These are phyloP conservation scores for Diplocarpon rosae DNA, from an alignment of 2,329 filamentous ascomycete species.

Conservation along the genomic window DNA sequence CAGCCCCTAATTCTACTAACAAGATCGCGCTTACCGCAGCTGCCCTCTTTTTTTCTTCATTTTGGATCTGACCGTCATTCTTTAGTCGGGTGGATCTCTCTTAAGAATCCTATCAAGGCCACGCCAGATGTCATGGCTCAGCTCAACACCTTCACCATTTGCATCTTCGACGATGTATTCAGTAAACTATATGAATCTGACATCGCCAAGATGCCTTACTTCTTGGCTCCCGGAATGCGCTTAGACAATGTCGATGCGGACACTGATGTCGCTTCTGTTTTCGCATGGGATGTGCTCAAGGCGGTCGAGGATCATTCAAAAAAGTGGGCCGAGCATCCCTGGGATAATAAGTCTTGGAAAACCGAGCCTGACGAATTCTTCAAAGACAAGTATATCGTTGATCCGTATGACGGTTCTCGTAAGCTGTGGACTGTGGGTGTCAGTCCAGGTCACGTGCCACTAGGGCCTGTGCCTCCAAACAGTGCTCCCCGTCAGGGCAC, in stretches of 20 bases:
- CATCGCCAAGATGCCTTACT: conserved; percentile 63
- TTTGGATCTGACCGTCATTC: conserved; percentile 55
- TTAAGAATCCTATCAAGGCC: conserved; percentile 35
- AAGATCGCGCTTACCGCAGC: conserved; percentile 46
- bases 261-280: conserved; percentile 23
- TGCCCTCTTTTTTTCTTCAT: conserved; percentile 62
- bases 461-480: conserved; percentile 54
- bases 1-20: conserved; percentile 62
- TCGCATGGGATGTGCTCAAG: conserved; percentile 54
- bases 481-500: conserved; percentile 35
- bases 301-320: conserved; percentile 27
- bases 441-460: conserved; percentile 47
- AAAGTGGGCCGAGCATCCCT: conserved; percentile 31
- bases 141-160: conserved; percentile 63
- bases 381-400: conserved; percentile 41
- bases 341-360: conserved; percentile 22
- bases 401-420: conserved; percentile 51
- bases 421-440: conserved; percentile 46
- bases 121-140: conserved; percentile 35
- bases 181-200: conserved; percentile 70
- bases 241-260: conserved; percentile 1
- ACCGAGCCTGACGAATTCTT: conserved; percentile 37
- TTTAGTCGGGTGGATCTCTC: conserved; percentile 38
- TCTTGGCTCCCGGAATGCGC: conserved; percentile 52
- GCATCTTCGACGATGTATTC: conserved; percentile 74